phyloP scores from a whole-genome alignment of 2,329 filamentous ascomycete species.

The Trichoderma brevicompactum region DNA sequence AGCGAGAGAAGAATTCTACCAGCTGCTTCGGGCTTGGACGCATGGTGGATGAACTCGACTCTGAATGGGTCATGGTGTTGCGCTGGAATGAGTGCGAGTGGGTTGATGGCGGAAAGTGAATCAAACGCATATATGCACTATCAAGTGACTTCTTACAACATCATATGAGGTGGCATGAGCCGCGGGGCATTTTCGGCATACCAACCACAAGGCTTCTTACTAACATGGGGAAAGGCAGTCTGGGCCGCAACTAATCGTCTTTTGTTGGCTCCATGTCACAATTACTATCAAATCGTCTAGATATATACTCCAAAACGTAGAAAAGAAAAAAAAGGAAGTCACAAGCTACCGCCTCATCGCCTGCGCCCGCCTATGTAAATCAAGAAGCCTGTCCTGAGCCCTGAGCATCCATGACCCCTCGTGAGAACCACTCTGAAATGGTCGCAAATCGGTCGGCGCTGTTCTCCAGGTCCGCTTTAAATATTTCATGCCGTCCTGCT shows the following conservation, averaged over 20 bases:
- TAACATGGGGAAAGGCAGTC: not conserved
- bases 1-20: conserved; percentile 49
- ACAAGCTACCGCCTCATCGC: conserved; percentile 1
- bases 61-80: conserved; percentile 26
- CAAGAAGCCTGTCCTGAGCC: conserved; percentile 38
- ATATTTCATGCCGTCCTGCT: conserved; percentile 85
- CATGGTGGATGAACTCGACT: not conserved
- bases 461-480: conserved; percentile 75
- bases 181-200: conserved; percentile 25
- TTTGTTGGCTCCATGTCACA: not conserved
- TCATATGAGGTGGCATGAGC: conserved; percentile 14
- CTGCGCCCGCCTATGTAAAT: conserved; percentile 12
- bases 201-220: conserved; percentile 1
- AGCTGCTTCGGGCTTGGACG: conserved; percentile 38
- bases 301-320: not conserved
- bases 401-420: conserved; percentile 78
- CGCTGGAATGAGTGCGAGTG: not conserved
- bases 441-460: conserved; percentile 87
- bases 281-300: conserved; percentile 13
- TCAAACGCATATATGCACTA: not conserved
- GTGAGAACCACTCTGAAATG: conserved; percentile 91
- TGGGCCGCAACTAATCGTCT: not conserved
- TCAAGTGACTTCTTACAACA: not conserved
- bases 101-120: not conserved
- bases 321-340: not conserved